Base-by-base conservation (phyloP, 169 alveolate species). In the Theileria orientalis region DNA sequence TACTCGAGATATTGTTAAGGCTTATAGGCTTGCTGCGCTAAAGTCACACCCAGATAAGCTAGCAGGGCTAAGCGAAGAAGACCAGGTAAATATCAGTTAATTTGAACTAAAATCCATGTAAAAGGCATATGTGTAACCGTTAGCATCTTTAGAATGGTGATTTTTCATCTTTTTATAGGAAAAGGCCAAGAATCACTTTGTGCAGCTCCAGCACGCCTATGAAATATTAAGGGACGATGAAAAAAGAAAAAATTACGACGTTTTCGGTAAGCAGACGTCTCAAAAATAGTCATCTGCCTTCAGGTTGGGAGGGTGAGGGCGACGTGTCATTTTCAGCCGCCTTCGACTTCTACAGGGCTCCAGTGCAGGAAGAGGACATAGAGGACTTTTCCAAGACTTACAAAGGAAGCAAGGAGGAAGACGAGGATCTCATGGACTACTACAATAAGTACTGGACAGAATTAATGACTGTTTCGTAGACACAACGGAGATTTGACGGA, bases 11-110 rank as follows among this genome's bases (percentile, higher is more conserved):
- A 93, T 96, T 52, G 94, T 94, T 44, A 94, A 93, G 87, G 96
- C 98, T 16, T 96, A 86, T 83, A 82, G 97, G 37, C 92, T 93
- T 60, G 86, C 92, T 0, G 98, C 97, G 0, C 69, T 92, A 32
- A 94, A 77, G 59, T 90, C 90, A 47, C 99, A 96, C 71, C 98
- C 99, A 13, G 99, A 95, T 76, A 96, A 96, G 84, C 80, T 84
- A 8, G 35, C 84, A 25, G 42, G 63, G 29, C 49, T 79, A 56
- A 56, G 68, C 69, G 66, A 67, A 46, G 60, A 66, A 11, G 73
- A 74, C 41, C 42, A 68, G 60, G 86, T 56, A 57, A 27, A 69
- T 8, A 5, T 42, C 60, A 2, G 32, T 37, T 37, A 37, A 7
- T 37, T 37, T 37, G 16, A 37, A 5, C 11, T n/a, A n/a, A n/a